A percentile compares a stretch with the other conserved stretches of the same genome.
Conservation (phyloP, 306 rosid genomes). For the Gastrolobium villosum region DNA sequence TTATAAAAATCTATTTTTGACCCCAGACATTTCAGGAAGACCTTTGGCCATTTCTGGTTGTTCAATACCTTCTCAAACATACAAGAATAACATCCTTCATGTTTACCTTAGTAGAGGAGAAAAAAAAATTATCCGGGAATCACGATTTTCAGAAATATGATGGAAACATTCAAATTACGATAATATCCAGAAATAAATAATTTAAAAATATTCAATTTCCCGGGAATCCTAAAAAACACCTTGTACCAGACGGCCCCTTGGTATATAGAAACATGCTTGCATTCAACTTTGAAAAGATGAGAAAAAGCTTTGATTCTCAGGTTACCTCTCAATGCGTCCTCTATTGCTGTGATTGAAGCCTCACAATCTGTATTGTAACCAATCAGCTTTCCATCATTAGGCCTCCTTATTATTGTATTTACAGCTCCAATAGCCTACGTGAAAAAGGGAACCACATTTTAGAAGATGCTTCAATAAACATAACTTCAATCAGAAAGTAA, state of each 20-base stretch:
- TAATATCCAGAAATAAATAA: no score
- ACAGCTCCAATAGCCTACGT: conserved; percentile 37
- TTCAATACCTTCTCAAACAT: not conserved
- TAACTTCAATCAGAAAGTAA: not conserved
- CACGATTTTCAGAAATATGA: no score
- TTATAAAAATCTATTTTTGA: not conserved
- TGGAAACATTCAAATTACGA: no score
- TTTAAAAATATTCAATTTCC: no score
- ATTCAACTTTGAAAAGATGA: not conserved
- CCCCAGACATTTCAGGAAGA: not conserved
- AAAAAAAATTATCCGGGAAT: no score
- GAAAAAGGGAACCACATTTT: not conserved
- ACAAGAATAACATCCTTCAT: not conserved
- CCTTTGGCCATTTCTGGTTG: not conserved
- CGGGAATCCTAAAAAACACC: no score
- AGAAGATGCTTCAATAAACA: conserved; percentile 2
- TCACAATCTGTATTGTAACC: conserved; percentile 45
- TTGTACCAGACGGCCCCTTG: no score
- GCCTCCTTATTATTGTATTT: conserved; percentile 42
- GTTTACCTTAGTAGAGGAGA: no score
- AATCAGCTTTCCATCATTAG: conserved; percentile 41
- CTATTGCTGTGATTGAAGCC: conserved; percentile 40
- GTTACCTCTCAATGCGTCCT: conserved; percentile 42
- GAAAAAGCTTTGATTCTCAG: conserved; percentile 1
- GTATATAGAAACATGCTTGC: not conserved